Evolutionary conservation across 164 flowering plant genomes (phyloP).

Genomic region (Macadamia integrifolia): DNA sequence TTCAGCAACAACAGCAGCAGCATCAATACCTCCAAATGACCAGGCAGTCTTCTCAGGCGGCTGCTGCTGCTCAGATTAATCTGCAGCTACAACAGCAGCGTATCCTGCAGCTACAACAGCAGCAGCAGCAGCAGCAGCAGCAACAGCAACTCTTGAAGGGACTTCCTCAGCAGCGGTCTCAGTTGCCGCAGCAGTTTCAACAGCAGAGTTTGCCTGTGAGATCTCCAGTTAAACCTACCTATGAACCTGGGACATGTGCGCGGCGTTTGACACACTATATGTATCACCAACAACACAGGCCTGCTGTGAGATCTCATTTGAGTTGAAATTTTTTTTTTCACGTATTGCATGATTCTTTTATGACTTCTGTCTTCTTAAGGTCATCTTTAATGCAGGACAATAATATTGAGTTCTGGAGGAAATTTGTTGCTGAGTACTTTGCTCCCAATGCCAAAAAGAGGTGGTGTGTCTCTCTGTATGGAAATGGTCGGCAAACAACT

Average conservation of each 20-base stretch:
- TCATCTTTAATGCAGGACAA: constrained; percentile 58
- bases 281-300: constrained; percentile 91
- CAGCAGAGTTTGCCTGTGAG: constrained; percentile 62
- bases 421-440: constrained; percentile 89
- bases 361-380: constrained; percentile 4
- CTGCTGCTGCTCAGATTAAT: constrained; percentile 54
- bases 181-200: constrained; percentile 57
- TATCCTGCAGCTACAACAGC: constrained; percentile 47
- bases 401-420: constrained; percentile 95
- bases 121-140: constrained; percentile 43
- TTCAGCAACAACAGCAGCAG: constrained; percentile 79
- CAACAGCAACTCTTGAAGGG: constrained; percentile 62
- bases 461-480: constrained; percentile 99
- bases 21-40: constrained; percentile 61
- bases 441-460: constrained; percentile 96
- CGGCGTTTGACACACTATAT: constrained; percentile 81
- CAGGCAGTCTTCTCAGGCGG: constrained; percentile 75
- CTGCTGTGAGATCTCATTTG: constrained; percentile 46
- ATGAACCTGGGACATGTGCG: constrained; percentile 94
- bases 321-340: not conserved
- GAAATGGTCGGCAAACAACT: constrained; percentile 89
- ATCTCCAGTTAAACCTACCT: constrained; percentile 54
- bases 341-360: not conserved
- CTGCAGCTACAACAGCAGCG: constrained; percentile 66
- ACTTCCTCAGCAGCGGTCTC: constrained; percentile 67